These are phyloP conservation scores for Xylaria telfairii DNA, from an alignment of 495 filamentous ascomycete species.

Conservation along the genomic window DNA sequence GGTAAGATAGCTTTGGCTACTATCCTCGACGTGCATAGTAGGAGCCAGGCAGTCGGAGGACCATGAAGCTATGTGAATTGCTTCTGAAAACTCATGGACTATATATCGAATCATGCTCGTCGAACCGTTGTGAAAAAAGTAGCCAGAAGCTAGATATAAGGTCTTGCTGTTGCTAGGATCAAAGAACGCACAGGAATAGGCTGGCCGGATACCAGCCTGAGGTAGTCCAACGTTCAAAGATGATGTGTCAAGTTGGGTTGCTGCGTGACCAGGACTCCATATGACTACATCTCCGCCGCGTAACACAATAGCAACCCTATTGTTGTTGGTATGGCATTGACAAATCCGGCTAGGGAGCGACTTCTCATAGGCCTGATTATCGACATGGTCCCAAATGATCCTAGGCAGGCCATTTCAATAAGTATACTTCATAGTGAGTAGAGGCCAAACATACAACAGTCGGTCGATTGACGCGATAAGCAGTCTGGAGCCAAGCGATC, in stretches of 20 bases:
- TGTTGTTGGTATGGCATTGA: constrained; percentile 24
- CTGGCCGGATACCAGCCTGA: constrained; percentile 12
- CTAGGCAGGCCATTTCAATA: constrained; percentile 26
- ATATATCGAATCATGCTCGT: background rate
- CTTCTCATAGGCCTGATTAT: constrained; percentile 30
- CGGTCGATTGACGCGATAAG: constrained; percentile 30
- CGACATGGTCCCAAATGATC: constrained; percentile 35
- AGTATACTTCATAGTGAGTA: background rate
- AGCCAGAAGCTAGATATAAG: constrained; percentile 31
- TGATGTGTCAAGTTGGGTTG: constrained; percentile 26
- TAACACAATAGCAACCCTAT: constrained; percentile 31
- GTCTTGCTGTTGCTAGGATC: constrained; percentile 27
- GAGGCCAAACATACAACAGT: constrained; percentile 33
- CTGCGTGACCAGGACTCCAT: constrained; percentile 20
- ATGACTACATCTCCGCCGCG: constrained; percentile 32
- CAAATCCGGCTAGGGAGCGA: constrained; percentile 22
- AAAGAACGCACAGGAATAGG: constrained; percentile 28
- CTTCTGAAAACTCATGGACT: constrained; percentile 17
- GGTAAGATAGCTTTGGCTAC: too few species aligned
- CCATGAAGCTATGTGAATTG: constrained; percentile 1
- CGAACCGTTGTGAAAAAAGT: background rate
- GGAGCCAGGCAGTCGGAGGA: background rate
- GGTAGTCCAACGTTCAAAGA: background rate
- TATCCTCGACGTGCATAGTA: background rate
- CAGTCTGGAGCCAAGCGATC: constrained; percentile 39